Base-by-base conservation (phyloP, 1,284 basidiomycete species). In the Cutaneotrichosporon sp. region DNA sequence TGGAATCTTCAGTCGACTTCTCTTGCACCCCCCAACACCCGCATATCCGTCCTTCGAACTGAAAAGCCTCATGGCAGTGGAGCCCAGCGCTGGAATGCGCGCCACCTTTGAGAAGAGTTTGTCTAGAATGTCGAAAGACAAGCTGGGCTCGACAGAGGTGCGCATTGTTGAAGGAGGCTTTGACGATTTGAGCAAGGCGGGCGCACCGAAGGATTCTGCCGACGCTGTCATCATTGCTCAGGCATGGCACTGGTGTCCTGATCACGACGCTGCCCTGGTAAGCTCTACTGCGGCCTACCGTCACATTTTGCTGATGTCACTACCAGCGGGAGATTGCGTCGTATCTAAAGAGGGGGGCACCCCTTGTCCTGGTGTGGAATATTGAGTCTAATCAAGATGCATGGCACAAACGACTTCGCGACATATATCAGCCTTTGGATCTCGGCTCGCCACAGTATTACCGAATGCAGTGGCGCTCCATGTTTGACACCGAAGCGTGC, bases 51-150 rank as follows among this genome's bases (percentile, higher is more conserved):
- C 49, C 7, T 70, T 70, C 56, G 43, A 58, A 15, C 58, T 78
- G n/a, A 33, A 52, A 14, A 59, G 56, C 7, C 57, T 78, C 2
- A 56, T 72, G 1, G 69, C 62, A 21, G 63, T 77, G 38, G 77
- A 78, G 60, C 77, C 77, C 8, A 69, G 67, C 36, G 54, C 62
- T 30, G 77, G 77, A 0, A 78, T 78, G 77, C 53, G 77, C 3
- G 54, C 63, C 8, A 62, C 57, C 40, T 77, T 65, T 64, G 56
- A 58, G 40, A 64, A 59, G 36, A 63, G 62, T 9, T 35, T 64
- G 12, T 51, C 47, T 8, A 60, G 56, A 37, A 15, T 62, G 2
- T 37, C 54, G 4, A 1, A 46, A 4, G 18, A 14, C 5, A 18
- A 54, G 8, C 10, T 49, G 36, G n/a, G 36, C 54, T 49, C 62